Percentiles rank a stretch among this genome's conserved stretches.
Conservation (phyloP, 257 asterid species). For the Thymus mandschuricus region DNA sequence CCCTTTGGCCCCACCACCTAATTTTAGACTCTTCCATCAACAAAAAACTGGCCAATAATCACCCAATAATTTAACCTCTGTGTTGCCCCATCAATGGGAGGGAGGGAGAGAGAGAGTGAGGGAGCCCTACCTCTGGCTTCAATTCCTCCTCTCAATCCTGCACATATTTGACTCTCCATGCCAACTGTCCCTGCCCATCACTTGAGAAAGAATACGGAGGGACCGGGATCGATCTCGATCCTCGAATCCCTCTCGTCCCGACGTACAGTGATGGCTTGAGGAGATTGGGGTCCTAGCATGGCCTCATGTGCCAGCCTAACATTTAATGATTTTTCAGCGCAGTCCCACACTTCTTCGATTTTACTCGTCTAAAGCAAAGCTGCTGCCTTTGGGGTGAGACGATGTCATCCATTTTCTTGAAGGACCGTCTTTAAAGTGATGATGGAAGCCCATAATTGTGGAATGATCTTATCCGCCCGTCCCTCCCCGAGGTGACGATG, state of each 20-base stretch:
- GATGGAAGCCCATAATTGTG: conserved; percentile 88
- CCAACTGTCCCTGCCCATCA: conserved; percentile 35
- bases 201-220: conserved; percentile 1
- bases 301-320: conserved; percentile 44
- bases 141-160: conserved; percentile 5
- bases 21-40: not conserved
- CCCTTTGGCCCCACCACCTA: conserved; percentile 1
- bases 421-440: conserved; percentile 41
- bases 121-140: conserved; percentile 11
- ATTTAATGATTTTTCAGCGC: conserved; percentile 23
- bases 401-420: conserved; percentile 18
- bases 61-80: conserved; percentile 6
- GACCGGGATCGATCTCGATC: conserved; percentile 23
- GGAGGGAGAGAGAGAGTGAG: too few species aligned
- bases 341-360: not conserved
- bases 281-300: conserved; percentile 28
- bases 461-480: conserved; percentile 85
- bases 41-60: conserved; percentile 13
- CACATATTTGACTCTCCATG: conserved; percentile 10
- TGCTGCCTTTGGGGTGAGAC: not conserved
- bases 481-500: conserved; percentile 81
- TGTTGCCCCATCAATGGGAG: not conserved
- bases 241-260: not conserved
- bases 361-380: too few species aligned
- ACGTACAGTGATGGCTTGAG: not conserved